phyloP scores from a whole-genome alignment of 2,329 filamentous ascomycete species.

The Xylariaceae sp. region DNA sequence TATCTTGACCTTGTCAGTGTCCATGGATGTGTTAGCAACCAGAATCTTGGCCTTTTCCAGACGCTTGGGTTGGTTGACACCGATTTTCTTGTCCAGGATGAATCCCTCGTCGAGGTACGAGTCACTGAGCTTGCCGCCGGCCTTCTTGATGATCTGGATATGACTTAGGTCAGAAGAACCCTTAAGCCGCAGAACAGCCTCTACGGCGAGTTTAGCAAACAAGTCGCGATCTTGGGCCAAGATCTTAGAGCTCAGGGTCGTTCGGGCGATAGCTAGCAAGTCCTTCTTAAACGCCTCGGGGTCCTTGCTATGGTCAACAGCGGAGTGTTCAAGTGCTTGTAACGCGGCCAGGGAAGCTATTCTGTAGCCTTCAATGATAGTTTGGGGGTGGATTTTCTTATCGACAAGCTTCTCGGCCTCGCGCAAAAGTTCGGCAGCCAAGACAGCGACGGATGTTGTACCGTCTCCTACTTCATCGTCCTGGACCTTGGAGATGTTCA shows the following conservation, averaged over 20 bases:
- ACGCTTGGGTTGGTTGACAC: constrained; percentile 95
- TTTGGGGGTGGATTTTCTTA: constrained; percentile 98
- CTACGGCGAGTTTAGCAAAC: constrained; percentile 82
- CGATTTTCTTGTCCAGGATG: constrained; percentile 98
- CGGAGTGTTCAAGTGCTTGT: constrained; percentile 72
- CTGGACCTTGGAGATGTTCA: constrained; percentile 99
- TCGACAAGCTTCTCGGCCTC: constrained; percentile 96
- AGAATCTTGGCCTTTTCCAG: constrained; percentile 98
- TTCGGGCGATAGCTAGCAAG: constrained; percentile 82
- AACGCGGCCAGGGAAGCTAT: constrained; percentile 91
- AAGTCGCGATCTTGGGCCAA: constrained; percentile 89
- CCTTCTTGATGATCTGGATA: constrained; percentile 99
- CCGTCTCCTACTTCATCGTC: constrained; percentile 98
- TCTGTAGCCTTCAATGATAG: constrained; percentile 97
- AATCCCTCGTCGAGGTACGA: constrained; percentile 98
- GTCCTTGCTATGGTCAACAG: constrained; percentile 85
- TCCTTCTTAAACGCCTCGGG: constrained; percentile 82
- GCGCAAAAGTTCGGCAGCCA: constrained; percentile 88
- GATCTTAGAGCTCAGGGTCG: constrained; percentile 95
- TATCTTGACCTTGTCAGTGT: constrained; percentile 99
- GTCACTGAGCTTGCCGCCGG: constrained; percentile 93
- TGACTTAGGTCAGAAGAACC: constrained; percentile 91
- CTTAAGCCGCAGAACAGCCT: constrained; percentile 85
- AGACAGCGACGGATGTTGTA: constrained; percentile 93
- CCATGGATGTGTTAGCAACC: constrained; percentile 97